phyloP scores from a whole-genome alignment of 78 protist species.

The Dictyostelium citrinum region DNA sequence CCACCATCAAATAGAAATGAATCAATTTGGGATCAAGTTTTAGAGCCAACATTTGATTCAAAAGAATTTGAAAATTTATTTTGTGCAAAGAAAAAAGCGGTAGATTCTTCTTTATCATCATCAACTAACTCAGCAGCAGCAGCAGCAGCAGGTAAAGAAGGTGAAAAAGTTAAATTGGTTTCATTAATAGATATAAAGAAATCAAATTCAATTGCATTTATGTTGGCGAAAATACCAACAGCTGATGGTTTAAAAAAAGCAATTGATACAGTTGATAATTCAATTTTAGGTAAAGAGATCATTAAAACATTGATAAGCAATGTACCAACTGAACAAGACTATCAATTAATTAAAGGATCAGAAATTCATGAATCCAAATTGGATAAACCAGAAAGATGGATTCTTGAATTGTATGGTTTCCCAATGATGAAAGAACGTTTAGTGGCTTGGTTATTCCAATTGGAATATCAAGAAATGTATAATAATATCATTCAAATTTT shows the following conservation, averaged over 20 bases:
- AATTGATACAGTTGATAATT: constrained; percentile 14
- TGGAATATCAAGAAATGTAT: constrained; percentile 18
- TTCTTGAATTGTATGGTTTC: constrained; percentile 41
- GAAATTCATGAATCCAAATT: constrained; percentile 10
- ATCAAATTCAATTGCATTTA: constrained; percentile 70
- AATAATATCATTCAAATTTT: neutral
- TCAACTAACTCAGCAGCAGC: neutral
- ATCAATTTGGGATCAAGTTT: constrained; percentile 71
- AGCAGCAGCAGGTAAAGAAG: neutral
- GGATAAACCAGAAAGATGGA: constrained; percentile 70
- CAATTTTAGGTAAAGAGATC: constrained; percentile 5
- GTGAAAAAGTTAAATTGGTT: constrained; percentile 51
- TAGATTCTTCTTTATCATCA: neutral
- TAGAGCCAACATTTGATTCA: constrained; percentile 69
- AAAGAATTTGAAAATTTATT: constrained; percentile 64
- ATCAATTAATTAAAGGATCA: constrained; percentile 33
- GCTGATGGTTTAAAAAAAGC: constrained; percentile 10
- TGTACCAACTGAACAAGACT: constrained; percentile 33
- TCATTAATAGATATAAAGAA: constrained; percentile 47
- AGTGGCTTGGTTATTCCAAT: constrained; percentile 35
- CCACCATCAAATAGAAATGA: constrained; percentile 53
- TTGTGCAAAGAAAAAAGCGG: constrained; percentile 59
- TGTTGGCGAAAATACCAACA: constrained; percentile 59
- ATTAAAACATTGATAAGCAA: constrained; percentile 30
- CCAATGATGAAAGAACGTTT: constrained; percentile 51